A percentile compares a stretch with the other conserved stretches of the same genome.
These are phyloP conservation scores for Apiospora saccharicola DNA, from an alignment of 2,329 filamentous ascomycete species.

Conservation along the genomic window DNA sequence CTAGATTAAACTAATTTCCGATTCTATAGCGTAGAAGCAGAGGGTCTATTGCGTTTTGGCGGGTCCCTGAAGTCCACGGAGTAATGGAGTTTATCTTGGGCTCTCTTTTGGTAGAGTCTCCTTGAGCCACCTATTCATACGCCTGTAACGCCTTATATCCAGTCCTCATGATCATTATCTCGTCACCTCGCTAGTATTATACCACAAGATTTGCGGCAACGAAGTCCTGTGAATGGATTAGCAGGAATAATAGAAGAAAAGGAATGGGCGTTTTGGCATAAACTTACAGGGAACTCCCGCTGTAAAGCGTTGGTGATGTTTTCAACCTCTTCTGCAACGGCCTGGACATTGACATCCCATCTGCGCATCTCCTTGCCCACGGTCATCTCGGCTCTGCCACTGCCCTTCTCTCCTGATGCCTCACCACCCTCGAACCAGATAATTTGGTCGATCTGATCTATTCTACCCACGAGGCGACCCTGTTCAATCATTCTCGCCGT, in stretches of 20 bases:
- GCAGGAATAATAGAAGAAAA: slow-evolving; percentile 19
- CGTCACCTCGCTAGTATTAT: slow-evolving; percentile 33
- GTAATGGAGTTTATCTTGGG: slow-evolving; percentile 21
- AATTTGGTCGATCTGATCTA: slow-evolving; percentile 90
- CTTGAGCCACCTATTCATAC: slow-evolving; percentile 17
- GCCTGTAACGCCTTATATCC: slow-evolving; percentile 24
- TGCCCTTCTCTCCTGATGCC: slow-evolving; percentile 72
- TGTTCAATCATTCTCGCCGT: slow-evolving; percentile 97
- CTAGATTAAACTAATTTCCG: slow-evolving; percentile 50
- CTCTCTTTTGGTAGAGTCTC: not conserved
- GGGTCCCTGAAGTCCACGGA: slow-evolving; percentile 20
- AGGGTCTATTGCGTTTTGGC: slow-evolving; percentile 13
- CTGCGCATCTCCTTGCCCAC: slow-evolving; percentile 77
- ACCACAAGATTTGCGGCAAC: slow-evolving; percentile 61
- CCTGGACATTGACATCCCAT: slow-evolving; percentile 91
- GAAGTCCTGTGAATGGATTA: slow-evolving; percentile 53
- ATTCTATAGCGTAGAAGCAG: slow-evolving; percentile 24
- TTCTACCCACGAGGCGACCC: slow-evolving; percentile 83
- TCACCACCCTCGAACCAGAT: slow-evolving; percentile 86
- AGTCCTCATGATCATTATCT: slow-evolving; percentile 24
- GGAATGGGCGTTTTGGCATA: slow-evolving; percentile 25
- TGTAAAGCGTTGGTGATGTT: slow-evolving; percentile 83
- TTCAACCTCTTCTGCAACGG: slow-evolving; percentile 88
- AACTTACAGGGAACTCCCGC: slow-evolving; percentile 74
- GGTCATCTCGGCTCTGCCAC: slow-evolving; percentile 67